phyloP scores from a whole-genome alignment of 257 asterid species.

The Solanum tacnaense region DNA sequence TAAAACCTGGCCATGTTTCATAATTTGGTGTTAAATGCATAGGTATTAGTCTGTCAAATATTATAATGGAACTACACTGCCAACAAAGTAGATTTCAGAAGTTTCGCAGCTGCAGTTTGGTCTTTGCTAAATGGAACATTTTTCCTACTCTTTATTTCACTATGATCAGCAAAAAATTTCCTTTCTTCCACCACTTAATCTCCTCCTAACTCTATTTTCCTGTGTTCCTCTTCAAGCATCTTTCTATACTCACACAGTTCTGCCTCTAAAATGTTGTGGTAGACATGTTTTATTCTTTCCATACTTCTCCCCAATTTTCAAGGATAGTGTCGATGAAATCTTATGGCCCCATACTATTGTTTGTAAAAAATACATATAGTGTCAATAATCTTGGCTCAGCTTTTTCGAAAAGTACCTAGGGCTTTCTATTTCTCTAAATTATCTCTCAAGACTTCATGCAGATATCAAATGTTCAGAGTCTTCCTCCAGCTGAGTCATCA shows the following conservation, averaged over 20 bases:
- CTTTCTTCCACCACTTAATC: not conserved
- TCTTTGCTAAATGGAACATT: not conserved
- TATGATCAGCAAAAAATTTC: not conserved
- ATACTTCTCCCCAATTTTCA: not conserved
- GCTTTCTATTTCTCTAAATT: not conserved
- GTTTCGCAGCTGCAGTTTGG: not conserved
- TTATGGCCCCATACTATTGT: not conserved
- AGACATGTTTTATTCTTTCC: not conserved
- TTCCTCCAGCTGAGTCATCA: not conserved
- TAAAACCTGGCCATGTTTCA: slow-evolving; percentile 41
- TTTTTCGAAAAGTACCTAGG: not conserved
- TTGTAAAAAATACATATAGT: not conserved
- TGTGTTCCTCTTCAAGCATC: not conserved
- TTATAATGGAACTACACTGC: not conserved
- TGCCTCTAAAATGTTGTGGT: not conserved
- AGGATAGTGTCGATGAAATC: not conserved
- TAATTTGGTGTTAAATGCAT: not conserved
- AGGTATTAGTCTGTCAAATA: not conserved
- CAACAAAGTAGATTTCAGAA: not conserved
- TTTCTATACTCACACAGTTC: not conserved
- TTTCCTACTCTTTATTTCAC: not conserved
- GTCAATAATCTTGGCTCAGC: not conserved
- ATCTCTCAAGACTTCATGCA: not conserved
- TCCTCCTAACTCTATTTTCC: not conserved
- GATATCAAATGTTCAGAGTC: not conserved